phyloP scores from a whole-genome alignment of 1,284 basidiomycete species.

The Neotropicomus parvogracilis region DNA sequence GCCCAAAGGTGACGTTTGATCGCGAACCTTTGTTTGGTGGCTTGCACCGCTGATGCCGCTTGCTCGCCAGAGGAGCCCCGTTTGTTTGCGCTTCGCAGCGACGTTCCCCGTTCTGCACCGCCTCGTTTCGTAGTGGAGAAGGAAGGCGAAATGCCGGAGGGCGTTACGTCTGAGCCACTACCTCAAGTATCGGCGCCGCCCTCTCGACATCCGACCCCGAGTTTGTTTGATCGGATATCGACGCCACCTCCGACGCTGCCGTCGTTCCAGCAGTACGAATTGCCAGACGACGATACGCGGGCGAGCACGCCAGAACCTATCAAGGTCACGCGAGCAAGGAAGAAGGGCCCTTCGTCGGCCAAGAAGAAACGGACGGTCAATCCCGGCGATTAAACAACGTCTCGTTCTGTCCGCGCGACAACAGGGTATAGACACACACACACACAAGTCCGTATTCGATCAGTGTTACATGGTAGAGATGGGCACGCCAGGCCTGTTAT shows the following conservation, averaged over 20 bases:
- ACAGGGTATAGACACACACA: too few relatives aligned
- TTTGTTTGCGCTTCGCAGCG: slow-evolving; percentile 40
- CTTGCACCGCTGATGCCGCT: slow-evolving; percentile 14
- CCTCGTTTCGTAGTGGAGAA: slow-evolving; percentile 63
- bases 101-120: slow-evolving; percentile 30
- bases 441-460: slow-evolving; percentile 5
- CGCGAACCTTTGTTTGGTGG: background rate
- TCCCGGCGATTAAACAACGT: slow-evolving; percentile 24
- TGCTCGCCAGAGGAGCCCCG: slow-evolving; percentile 30
- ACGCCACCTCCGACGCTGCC: slow-evolving; percentile 39
- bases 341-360: slow-evolving; percentile 56
- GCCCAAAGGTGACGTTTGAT: slow-evolving; percentile 30
- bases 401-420: too few relatives aligned
- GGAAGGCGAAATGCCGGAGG: slow-evolving; percentile 82
- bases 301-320: slow-evolving; percentile 65
- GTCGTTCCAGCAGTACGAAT: slow-evolving; percentile 61
- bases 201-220: slow-evolving; percentile 19
- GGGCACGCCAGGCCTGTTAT: slow-evolving; percentile 17
- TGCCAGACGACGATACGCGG: slow-evolving; percentile 47
- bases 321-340: slow-evolving; percentile 67
- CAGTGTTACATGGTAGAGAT: slow-evolving; percentile 20
- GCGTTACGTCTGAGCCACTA: slow-evolving; percentile 35
- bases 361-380: slow-evolving; percentile 59
- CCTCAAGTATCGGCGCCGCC: slow-evolving; percentile 26
- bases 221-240: slow-evolving; percentile 36